phyloP scores from a whole-genome alignment of 106 monocot species.

The Allium cepa region DNA sequence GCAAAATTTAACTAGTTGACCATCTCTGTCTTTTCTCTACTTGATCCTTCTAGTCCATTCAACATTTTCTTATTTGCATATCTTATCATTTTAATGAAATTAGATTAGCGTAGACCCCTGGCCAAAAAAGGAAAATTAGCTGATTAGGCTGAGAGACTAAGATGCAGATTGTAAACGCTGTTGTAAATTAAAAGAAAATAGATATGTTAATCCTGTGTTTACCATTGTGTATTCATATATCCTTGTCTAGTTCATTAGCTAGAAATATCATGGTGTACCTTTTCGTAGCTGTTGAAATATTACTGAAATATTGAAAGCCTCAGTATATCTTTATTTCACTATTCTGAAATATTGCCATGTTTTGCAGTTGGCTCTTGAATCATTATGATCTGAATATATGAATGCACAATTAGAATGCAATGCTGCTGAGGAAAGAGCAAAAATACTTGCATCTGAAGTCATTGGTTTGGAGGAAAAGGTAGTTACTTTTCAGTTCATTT shows the following conservation, averaged over 20 bases:
- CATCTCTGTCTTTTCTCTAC: too few relatives aligned
- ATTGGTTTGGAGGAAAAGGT: constrained; percentile 97
- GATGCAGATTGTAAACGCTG: too few relatives aligned
- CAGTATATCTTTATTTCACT: constrained; percentile 4
- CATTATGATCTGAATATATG: constrained; percentile 58
- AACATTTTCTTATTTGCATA: too few relatives aligned
- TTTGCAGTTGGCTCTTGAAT: constrained; percentile 60
- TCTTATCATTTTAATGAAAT: too few relatives aligned
- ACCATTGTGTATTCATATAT: too few relatives aligned
- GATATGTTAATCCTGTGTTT: too few relatives aligned
- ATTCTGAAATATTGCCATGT: constrained; percentile 3
- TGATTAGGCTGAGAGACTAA: too few relatives aligned
- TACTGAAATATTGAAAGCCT: not conserved
- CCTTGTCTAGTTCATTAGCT: not conserved
- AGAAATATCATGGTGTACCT: not conserved
- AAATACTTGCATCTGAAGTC: constrained; percentile 93
- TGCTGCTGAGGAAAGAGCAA: constrained; percentile 95
- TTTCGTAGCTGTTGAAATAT: not conserved
- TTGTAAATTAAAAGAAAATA: too few relatives aligned
- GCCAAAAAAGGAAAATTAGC: too few relatives aligned
- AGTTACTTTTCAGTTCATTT: constrained; percentile 1
- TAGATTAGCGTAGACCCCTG: too few relatives aligned
- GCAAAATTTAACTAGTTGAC: too few relatives aligned
- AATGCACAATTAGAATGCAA: constrained; percentile 93
- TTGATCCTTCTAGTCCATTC: too few relatives aligned